Base-by-base conservation (phyloP, 257 asterid genomes). In the Thymus mandschuricus region DNA sequence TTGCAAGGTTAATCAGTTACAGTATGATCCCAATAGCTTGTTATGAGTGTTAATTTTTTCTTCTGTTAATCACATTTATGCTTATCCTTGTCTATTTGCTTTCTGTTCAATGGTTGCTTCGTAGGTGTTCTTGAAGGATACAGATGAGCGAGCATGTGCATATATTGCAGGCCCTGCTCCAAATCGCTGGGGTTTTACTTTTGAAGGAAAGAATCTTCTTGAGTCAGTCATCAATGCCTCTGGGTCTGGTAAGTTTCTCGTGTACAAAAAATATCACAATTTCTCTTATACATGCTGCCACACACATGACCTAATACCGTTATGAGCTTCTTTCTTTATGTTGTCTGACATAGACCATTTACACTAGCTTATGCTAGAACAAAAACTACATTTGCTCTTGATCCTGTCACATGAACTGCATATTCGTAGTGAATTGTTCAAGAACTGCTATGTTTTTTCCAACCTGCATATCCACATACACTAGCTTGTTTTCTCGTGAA, bases 111-210 rank as follows among this genome's bases (percentile, higher is more conserved):
- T 69, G 58, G 70, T 68, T 83, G 54, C 60, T 70, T 82, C 57
- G 35, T 89, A 95, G 98, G 97, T 95, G 64, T 92, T 88, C 72
- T 79, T 95, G 80, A 90, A 95, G 88, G 99, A 92, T 81, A 95
- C 99, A 51, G 99, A 95, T 82, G 97, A 92, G 85, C 84, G 99
- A 76, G 99, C 99, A 60, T 95, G 99, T 81, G 99, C 99, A n/a
- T 95, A 92, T 80, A 76, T 95, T 78, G 98, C 99, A 3, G 99
- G 99, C 61, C 97, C 98, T 75, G 99, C 99, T 51, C 99, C 99
- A 70, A 90, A 90, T 73, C 99, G 99, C 34, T 95, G 99, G 99
- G 99, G 99, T 70, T 89, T 85, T 76, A 83, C 89, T 76, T 85
- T 83, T 50, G 94, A 92, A 74, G 99, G 98, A 71, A 82, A 81